Evolutionary conservation across 306 rosid genomes (phyloP), one percentile per base, ranked within the genome.

Genomic region (Betula pendula): DNA sequence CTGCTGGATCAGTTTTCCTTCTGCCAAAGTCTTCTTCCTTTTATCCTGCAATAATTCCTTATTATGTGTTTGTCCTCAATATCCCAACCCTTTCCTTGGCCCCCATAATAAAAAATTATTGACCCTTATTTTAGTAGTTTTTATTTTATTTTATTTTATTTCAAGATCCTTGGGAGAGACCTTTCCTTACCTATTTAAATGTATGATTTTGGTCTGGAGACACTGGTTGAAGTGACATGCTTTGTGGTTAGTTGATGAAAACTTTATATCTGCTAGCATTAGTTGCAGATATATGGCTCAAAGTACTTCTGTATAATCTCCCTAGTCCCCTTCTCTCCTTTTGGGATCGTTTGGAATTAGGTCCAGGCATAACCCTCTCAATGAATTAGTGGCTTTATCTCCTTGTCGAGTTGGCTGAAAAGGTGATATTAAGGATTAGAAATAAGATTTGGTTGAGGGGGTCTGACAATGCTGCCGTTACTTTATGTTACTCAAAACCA

Each of bases 391-490:
- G 9, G 11, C 38, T 59, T 59, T 59, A 24, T 12, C 35, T 59
- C 40, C 33, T 25, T 59, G 27, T 55, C 6, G 27, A 55, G 62
- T 59, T 59, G 16, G 66, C 38, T 14, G 35, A 2, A 12, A 13
- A 50, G 55, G 55, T 50, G 55, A 50, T 17, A 59, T 16, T 27
- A 50, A 27, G 33, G 71, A 55, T 58, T 70, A 31, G 33, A 73
- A 56, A 31, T 52, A 47, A 66, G 65, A 76, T 50, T 58, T 16
- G 11, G 20, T 19, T 15, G 52, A 12, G 78, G 7, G 5, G 19
- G 17, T 13, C 16, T 25, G 19, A 13, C 33, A 5, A 0, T 25
- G 19, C 17, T 12, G n/a, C 66, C 11, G 20, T 4, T 58, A 58
- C 19, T 13, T 14, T 58, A 12, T 58, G 15, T 25, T 59, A 8